Evolutionary conservation across 257 asterid species (phyloP).

Genomic region (Scutellaria baicalensis): DNA sequence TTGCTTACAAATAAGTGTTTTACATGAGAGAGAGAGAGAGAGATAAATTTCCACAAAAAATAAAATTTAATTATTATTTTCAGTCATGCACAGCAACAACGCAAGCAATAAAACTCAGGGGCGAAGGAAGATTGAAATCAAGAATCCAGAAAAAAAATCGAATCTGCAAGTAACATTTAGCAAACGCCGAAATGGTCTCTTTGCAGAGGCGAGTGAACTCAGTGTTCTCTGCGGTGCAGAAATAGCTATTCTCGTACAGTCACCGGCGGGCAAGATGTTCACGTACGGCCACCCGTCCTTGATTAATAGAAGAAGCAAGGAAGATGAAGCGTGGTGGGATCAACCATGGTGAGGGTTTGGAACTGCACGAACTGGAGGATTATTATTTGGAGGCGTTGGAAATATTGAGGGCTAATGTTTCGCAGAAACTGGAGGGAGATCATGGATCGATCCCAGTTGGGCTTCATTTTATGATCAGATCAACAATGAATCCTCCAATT

Average conservation of each 20-base stretch:
- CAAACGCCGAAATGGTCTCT: conserved; percentile 28
- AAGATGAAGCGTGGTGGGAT: conserved; percentile 32
- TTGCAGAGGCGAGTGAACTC: conserved; percentile 34
- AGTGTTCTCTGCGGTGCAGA: conserved; percentile 23
- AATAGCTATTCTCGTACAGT: conserved; percentile 24
- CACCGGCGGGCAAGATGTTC: conserved; percentile 22
- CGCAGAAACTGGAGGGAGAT: conserved; percentile 15
- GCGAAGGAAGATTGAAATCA: conserved; percentile 25
- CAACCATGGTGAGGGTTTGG: conserved; percentile 11
- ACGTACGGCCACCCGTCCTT: conserved; percentile 20
- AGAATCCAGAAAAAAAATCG: conserved; percentile 20
- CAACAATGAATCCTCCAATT: too few relatives aligned
- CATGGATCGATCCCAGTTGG: not conserved
- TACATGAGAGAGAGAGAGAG: too few relatives aligned
- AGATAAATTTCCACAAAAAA: too few relatives aligned
- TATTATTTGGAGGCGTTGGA: conserved; percentile 23
- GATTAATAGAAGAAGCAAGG: conserved; percentile 1
- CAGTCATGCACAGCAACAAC: not conserved
- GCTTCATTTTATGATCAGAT: too few relatives aligned
- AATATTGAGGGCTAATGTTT: conserved; percentile 24
- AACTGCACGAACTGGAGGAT: conserved; percentile 37
- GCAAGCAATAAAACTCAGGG: conserved; percentile 21
- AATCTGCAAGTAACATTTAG: conserved; percentile 25
- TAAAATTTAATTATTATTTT: too few relatives aligned
- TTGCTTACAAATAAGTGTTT: too few relatives aligned